Evolutionary conservation across 805 yeast species (phyloP).

Genomic region (Spathaspora boniae): DNA sequence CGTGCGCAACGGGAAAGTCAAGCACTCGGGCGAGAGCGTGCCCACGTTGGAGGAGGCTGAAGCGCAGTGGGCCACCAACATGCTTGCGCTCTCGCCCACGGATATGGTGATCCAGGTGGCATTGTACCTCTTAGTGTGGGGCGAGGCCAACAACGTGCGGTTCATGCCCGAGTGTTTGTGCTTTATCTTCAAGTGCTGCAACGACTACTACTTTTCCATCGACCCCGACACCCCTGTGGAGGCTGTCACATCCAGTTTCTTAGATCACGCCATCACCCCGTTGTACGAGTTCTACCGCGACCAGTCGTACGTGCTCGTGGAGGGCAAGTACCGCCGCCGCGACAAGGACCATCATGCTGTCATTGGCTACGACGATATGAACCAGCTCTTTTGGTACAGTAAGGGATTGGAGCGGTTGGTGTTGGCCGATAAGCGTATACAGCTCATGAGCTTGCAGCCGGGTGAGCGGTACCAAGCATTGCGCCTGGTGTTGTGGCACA

Average conservation of each 20-base stretch:
- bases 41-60: slow-evolving; percentile 41
- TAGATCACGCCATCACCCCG: slow-evolving; percentile 74
- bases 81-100: slow-evolving; percentile 47
- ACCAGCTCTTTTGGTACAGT: slow-evolving; percentile 82
- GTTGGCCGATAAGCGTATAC: slow-evolving; percentile 39
- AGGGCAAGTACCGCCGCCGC: slow-evolving; percentile 42
- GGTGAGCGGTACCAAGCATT: slow-evolving; percentile 54
- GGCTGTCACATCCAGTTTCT: slow-evolving; percentile 37
- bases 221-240: slow-evolving; percentile 29
- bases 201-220: slow-evolving; percentile 56
- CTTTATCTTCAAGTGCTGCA: slow-evolving; percentile 78
- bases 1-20: slow-evolving; percentile 20
- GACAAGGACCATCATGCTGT: slow-evolving; percentile 65
- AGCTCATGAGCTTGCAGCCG: slow-evolving; percentile 52
- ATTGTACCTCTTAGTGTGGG: slow-evolving; percentile 77
- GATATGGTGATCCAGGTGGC: slow-evolving; percentile 64
- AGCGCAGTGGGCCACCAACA: slow-evolving; percentile 47
- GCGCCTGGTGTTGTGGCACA: slow-evolving; percentile 59
- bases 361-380: slow-evolving; percentile 88
- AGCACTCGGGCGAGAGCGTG: slow-evolving; percentile 14
- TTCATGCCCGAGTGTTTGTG: slow-evolving; percentile 89
- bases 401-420: slow-evolving; percentile 60
- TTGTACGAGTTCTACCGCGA: slow-evolving; percentile 58
- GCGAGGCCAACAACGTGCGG: slow-evolving; percentile 82
- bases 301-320: slow-evolving; percentile 46